Base-by-base conservation (phyloP, 257 asterid genomes). In the Salvia hispanica region DNA sequence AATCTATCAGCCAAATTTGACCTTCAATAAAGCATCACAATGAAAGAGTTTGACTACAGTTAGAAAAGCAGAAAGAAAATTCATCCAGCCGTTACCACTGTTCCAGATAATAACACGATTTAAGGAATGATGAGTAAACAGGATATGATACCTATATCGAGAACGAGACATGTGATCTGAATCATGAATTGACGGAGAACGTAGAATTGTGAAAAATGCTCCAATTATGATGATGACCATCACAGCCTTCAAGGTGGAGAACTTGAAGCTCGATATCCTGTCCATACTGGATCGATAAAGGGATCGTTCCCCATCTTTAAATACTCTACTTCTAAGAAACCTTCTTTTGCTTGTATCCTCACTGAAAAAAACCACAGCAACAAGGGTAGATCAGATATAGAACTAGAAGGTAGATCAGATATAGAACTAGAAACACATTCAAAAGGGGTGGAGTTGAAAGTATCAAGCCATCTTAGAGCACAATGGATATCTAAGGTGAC, bases 261-360 rank as follows among this genome's bases (percentile, higher is more conserved):
- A 78, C 68, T 80, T 90, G 89, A 78, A 86, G 77, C 76, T 81
- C 39, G 79, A 77, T 62, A 72, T 55, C 74, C 84, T 78, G 70
- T 81, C 95, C 57, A 84, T 72, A 52, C 76, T 76, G 75, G 88
- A 79, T 69, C 87, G 79, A 42, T 80, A 81, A 37, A 81, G 76
- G 52, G 77, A 69, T 75, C 70, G 84, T 31, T 84, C 92, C 70
- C 88, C 95, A 76, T 84, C 88, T 78, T 72, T 92, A 66, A 64
- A 75, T 55, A 71, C 74, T 84, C 81, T 84, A 64, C 75, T 77
- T 77, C 95, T 80, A 14, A 80, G 48, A 48, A 73, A 78, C 83
- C 83, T 92, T 66, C 85, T 81, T 77, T 74, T 86, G 85, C 72
- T 86, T 52, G 78, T 64, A 46, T 89, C 91, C 74, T 87, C 98